These are phyloP conservation scores for Sugiyamaella boreocaroliniensis DNA, from an alignment of 805 yeast species.

Conservation along the genomic window DNA sequence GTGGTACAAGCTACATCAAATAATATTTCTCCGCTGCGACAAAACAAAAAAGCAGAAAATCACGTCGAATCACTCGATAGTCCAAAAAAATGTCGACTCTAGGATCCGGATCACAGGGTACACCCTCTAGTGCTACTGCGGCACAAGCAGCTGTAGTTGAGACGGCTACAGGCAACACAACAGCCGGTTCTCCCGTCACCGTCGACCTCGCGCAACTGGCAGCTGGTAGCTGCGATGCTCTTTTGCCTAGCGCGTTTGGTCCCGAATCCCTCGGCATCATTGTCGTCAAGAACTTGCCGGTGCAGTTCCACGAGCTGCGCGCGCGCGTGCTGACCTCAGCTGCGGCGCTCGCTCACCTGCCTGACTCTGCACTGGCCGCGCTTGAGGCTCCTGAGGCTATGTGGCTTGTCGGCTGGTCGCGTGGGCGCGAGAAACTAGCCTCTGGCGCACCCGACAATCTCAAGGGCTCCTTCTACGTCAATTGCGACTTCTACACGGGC, in stretches of 20 bases:
- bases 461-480: slow-evolving; percentile 54
- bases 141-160: no score
- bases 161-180: background rate
- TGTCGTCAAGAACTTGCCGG: slow-evolving; percentile 40
- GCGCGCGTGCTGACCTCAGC: slow-evolving; percentile 39
- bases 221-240: slow-evolving; percentile 29
- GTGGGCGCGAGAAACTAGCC: slow-evolving; percentile 47
- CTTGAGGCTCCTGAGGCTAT: slow-evolving; percentile 45
- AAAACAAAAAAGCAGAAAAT: no score
- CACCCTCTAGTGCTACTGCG: no score
- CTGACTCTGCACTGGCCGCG: slow-evolving; percentile 29
- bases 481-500: slow-evolving; percentile 43
- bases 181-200: slow-evolving; percentile 10
- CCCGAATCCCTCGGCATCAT: slow-evolving; percentile 50
- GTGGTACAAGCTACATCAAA: background rate
- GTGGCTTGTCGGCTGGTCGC: slow-evolving; percentile 57
- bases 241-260: slow-evolving; percentile 45
- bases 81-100: background rate
- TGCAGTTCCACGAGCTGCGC: slow-evolving; percentile 35
- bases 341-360: slow-evolving; percentile 38
- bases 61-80: no score
- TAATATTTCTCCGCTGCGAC: background rate
- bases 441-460: slow-evolving; percentile 41
- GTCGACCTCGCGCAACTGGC: slow-evolving; percentile 17
- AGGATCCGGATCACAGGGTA: background rate